Base-by-base conservation (phyloP, 306 rosid genomes). In the Potentilla sterilis region DNA sequence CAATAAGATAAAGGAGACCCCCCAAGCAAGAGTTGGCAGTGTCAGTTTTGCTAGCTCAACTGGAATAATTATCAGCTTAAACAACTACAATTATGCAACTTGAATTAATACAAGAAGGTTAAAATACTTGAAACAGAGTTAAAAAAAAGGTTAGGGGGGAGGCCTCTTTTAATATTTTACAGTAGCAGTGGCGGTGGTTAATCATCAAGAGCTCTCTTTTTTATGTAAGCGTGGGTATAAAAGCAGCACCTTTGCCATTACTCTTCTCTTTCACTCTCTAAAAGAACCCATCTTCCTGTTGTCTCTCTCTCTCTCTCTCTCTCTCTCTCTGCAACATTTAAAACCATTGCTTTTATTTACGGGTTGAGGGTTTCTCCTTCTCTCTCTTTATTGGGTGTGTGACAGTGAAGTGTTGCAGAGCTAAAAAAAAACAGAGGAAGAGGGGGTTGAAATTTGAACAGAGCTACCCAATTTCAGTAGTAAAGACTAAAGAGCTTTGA, bases 201-300 rank as follows among this genome's bases (percentile, higher is more conserved):
- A 90, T 95, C 97, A 95, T 92, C 90, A 82, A 90, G 75, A 89
- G 95, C 96, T 78, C 93, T 85, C 78, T 76, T 89, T 90, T 95
- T 90, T 1, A 90, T 88, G 97, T 66, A 85, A 79, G 97, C 91
- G 87, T 89, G 98, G 90, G 92, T 87, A 83, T 84, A 88, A 92
- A 90, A 81, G 87, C 78, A 82, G 81, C 35, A 38, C 77, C 86
- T 71, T 73, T 84, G 67, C 75, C 57, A 0, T 67, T 77, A 0
- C 78, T 64, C 85, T 54, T 67, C 77, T 75, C 78, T 77, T 67
- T 77, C 72, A 69, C 79, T 44, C 51, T 46, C 74, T 67, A 28
- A 28, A 28, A 28, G 28, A 28, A 28, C 28, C 28, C 28, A 28
- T 28, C 28, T n/a, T n/a, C n/a, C n/a, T n/a, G n/a, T n/a, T n/a